Evolutionary conservation across 2,329 filamentous ascomycete genomes (phyloP).

Genomic region (Monilinia fructigena): DNA sequence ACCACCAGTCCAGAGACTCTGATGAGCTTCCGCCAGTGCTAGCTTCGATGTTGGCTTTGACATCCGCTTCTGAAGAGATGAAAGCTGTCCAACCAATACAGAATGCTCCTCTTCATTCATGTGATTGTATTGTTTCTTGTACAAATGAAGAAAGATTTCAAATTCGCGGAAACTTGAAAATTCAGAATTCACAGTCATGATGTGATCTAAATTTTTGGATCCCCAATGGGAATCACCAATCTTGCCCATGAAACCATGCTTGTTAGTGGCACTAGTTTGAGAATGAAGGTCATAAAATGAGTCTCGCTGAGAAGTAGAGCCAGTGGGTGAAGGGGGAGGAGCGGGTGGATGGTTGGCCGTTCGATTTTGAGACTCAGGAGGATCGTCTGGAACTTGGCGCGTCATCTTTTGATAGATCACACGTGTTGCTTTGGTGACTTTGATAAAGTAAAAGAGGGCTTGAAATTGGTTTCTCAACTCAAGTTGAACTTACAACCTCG

Average conservation of each 20-base stretch:
- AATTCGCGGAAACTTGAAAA: slow-evolving; percentile 9
- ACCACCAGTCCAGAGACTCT: background rate
- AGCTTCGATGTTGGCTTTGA: background rate
- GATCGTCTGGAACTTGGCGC: background rate
- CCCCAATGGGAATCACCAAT: too few relatives aligned
- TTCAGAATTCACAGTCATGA: background rate
- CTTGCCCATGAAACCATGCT: too few relatives aligned
- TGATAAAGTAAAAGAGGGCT: too few relatives aligned
- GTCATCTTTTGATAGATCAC: background rate
- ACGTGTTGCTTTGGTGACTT: too few relatives aligned
- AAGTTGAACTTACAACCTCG: slow-evolving; percentile 1
- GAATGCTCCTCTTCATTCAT: background rate
- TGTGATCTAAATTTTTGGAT: background rate
- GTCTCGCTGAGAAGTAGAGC: too few relatives aligned
- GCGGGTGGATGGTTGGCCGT: too few relatives aligned
- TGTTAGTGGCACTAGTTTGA: too few relatives aligned
- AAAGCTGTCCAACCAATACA: background rate
- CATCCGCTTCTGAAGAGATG: background rate
- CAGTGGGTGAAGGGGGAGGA: too few relatives aligned
- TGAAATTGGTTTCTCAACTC: background rate
- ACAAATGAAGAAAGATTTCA: slow-evolving; percentile 3
- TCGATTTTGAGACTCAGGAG: too few relatives aligned
- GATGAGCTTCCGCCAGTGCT: background rate
- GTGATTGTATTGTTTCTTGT: slow-evolving; percentile 1
- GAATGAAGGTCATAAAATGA: too few relatives aligned